Evolutionary conservation across 2,329 filamentous ascomycete genomes (phyloP).

Genomic region (Lecanosticta acicola): DNA sequence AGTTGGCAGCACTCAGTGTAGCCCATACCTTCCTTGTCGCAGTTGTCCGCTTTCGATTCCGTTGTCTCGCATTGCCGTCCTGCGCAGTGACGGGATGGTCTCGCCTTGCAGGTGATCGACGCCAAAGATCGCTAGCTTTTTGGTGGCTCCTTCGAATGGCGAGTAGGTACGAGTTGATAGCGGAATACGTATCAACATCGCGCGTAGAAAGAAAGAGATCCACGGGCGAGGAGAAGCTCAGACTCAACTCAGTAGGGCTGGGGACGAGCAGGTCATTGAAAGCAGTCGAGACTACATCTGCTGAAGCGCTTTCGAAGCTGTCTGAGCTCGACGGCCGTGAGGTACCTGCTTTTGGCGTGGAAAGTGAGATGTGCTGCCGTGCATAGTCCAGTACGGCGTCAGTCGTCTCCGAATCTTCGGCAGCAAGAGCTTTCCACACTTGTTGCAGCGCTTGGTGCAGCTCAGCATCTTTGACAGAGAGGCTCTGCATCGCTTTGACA

Average conservation of each 20-base stretch:
- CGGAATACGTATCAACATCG: slow-evolving; percentile 74
- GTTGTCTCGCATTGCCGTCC: slow-evolving; percentile 56
- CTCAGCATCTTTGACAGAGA: slow-evolving; percentile 80
- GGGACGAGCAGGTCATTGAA: slow-evolving; percentile 83
- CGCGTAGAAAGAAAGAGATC: slow-evolving; percentile 77
- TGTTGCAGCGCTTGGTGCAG: slow-evolving; percentile 69
- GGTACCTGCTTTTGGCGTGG: slow-evolving; percentile 46
- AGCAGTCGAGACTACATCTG: slow-evolving; percentile 44
- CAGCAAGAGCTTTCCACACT: slow-evolving; percentile 74
- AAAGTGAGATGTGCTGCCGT: slow-evolving; percentile 67
- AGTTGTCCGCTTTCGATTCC: slow-evolving; percentile 57
- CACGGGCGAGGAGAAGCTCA: slow-evolving; percentile 71
- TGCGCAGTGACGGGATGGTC: slow-evolving; percentile 53
- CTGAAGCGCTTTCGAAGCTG: slow-evolving; percentile 29
- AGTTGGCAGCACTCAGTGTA: slow-evolving; percentile 77
- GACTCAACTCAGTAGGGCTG: slow-evolving; percentile 62
- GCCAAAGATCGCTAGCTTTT: slow-evolving; percentile 80
- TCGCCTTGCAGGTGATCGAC: slow-evolving; percentile 70
- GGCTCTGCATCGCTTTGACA: slow-evolving; percentile 52
- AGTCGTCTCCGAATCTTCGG: slow-evolving; percentile 66
- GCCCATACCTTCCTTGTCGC: slow-evolving; percentile 84
- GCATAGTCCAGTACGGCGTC: slow-evolving; percentile 77
- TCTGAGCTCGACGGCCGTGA: slow-evolving; percentile 39
- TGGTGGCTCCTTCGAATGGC: slow-evolving; percentile 81
- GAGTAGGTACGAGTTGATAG: slow-evolving; percentile 81